Percentiles rank a stretch among this genome's conserved stretches.
Evolutionary conservation across 805 yeast species (phyloP).

Genomic region (Wickerhamomyces canadensis): DNA sequence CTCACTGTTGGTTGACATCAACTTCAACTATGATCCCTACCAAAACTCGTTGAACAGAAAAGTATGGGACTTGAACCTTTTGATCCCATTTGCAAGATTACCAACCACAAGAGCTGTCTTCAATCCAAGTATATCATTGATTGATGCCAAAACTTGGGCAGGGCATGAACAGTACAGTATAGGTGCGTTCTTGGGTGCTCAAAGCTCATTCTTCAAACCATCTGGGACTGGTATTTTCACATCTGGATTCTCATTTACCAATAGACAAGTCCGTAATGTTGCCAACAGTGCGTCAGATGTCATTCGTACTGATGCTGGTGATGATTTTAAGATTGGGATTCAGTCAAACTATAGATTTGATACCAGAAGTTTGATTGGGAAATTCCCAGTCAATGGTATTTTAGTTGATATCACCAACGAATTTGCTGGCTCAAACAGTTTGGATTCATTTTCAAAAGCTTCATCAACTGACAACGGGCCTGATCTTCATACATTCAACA

Average conservation of each 20-base stretch:
- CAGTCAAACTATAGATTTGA: conserved; percentile 36
- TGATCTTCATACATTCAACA: conserved; percentile 22
- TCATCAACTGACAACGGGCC: conserved; percentile 22
- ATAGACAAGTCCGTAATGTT: conserved; percentile 51
- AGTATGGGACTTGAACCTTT: conserved; percentile 43
- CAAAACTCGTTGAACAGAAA: conserved; percentile 39
- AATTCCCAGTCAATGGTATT: conserved; percentile 43
- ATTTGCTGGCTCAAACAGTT: conserved; percentile 25
- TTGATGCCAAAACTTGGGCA: conserved; percentile 42
- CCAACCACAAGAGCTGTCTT: conserved; percentile 42
- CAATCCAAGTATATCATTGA: conserved; percentile 40
- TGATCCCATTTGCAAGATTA: conserved; percentile 38
- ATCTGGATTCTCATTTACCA: conserved; percentile 55
- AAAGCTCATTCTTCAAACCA: conserved; percentile 20
- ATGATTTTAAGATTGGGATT: conserved; percentile 49
- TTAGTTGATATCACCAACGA: conserved; percentile 39
- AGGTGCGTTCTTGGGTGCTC: conserved; percentile 45
- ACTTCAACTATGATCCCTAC: conserved; percentile 43
- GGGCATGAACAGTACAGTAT: conserved; percentile 45
- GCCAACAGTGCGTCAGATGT: conserved; percentile 48
- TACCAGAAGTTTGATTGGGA: conserved; percentile 34
- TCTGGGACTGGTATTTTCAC: conserved; percentile 26
- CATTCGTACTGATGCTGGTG: conserved; percentile 50
- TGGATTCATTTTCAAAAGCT: conserved; percentile 26
- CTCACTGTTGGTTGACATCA: conserved; percentile 39